These are phyloP conservation scores for Pelargonium cotyledonis DNA, from an alignment of 441 rosid species.

Conservation along the genomic window DNA sequence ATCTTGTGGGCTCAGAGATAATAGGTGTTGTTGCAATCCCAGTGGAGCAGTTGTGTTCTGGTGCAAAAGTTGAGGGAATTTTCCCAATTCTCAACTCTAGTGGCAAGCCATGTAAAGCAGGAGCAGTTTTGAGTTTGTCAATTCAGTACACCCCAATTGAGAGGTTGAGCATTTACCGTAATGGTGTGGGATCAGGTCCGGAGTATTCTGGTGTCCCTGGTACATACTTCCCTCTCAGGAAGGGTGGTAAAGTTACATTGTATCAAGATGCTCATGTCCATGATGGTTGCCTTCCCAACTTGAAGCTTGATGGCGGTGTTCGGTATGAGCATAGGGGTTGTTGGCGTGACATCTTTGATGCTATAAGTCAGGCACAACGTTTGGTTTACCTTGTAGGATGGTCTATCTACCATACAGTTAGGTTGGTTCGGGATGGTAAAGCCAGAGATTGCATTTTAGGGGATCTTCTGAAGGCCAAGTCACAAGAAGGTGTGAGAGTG, in stretches of 20 bases:
- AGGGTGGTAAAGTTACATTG: constrained; percentile 74
- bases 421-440: constrained; percentile 50
- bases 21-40: constrained; percentile 80
- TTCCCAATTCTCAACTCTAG: constrained; percentile 49
- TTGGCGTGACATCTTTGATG: constrained; percentile 84
- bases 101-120: constrained; percentile 84
- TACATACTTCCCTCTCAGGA: constrained; percentile 90
- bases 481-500: constrained; percentile 96
- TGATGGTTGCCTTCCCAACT: constrained; percentile 61
- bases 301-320: constrained; percentile 58
- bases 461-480: constrained; percentile 74
- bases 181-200: constrained; percentile 87
- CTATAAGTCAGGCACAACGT: constrained; percentile 70
- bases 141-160: constrained; percentile 75
- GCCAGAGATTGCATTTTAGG: constrained; percentile 53
- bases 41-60: constrained; percentile 57
- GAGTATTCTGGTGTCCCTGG: constrained; percentile 79
- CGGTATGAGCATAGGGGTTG: constrained; percentile 78
- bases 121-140: constrained; percentile 59
- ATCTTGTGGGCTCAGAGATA: constrained; percentile 78
- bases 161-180: constrained; percentile 49
- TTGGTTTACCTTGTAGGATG: constrained; percentile 88
- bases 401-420: constrained; percentile 93
- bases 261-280: constrained; percentile 97
- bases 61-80: constrained; percentile 54